phyloP scores from a whole-genome alignment of 2,329 filamentous ascomycete genomes.

The Kalmusia sp. region DNA sequence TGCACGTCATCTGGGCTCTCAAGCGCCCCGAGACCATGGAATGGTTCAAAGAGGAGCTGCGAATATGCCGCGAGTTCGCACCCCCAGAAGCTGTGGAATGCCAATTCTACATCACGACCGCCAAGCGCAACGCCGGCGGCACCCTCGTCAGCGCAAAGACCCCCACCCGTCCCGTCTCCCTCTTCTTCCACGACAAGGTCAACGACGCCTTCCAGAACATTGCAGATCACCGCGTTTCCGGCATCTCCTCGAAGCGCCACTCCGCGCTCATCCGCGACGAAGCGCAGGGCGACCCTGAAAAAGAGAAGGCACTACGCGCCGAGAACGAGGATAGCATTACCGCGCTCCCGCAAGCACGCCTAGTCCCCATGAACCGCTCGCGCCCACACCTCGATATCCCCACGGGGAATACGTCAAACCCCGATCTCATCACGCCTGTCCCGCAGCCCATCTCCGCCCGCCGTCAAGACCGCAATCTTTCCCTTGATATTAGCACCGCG shows the following conservation, averaged over 20 bases:
- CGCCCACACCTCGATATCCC: conserved; percentile 50
- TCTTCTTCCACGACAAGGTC: conserved; percentile 82
- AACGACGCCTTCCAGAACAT: conserved; percentile 88
- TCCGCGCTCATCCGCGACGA: conserved; percentile 83
- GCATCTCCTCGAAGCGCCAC: conserved; percentile 65
- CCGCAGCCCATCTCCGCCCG: conserved; percentile 47
- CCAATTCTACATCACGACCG: conserved; percentile 91
- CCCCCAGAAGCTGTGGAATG: conserved; percentile 89
- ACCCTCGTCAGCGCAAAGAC: conserved; percentile 58
- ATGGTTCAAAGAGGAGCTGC: conserved; percentile 95
- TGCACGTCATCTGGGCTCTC: conserved; percentile 93
- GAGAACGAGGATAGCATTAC: conserved; percentile 88
- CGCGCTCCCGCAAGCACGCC: conserved; percentile 71
- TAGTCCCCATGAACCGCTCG: conserved; percentile 33
- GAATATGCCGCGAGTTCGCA: conserved; percentile 88
- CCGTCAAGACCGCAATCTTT: conserved; percentile 50
- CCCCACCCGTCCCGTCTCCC: conserved; percentile 68
- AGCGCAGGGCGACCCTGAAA: conserved; percentile 78
- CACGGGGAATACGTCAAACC: conserved; percentile 28
- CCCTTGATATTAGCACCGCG: conserved; percentile 52
- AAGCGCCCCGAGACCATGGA: conserved; percentile 93
- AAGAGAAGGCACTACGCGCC: conserved; percentile 77
- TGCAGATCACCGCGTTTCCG: conserved; percentile 70
- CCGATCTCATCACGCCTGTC: conserved; percentile 35
- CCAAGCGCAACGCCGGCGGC: conserved; percentile 65